Base-by-base conservation (phyloP, 495 filamentous ascomycete species). In the Aspergillus incahuasiensis region DNA sequence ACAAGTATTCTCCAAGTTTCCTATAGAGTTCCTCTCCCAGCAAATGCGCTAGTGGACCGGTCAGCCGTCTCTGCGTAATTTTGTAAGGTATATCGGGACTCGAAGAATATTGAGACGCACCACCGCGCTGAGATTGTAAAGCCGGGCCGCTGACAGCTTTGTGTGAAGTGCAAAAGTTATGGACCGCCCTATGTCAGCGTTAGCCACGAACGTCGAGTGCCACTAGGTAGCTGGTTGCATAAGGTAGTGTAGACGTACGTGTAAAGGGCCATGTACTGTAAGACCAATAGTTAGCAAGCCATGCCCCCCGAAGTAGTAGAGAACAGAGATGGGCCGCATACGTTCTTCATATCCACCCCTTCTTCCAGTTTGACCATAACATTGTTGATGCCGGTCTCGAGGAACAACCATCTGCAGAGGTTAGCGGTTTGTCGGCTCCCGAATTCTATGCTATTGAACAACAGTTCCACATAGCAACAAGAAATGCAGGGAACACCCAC, bases 161-260 rank as follows among this genome's bases (percentile, higher is more conserved):
- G 67, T 96, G 95, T 25, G 95, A 96, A 52, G 95, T 97, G 73
- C 94, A 99, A 68, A 99, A 99, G 76, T 99, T 96, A 70, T 99
- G 95, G 24, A 99, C 92, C 52, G 92, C 91, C 22, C 89, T 94
- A 60, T 52, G 16, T 16, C n/a, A 38, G 57, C 20, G 66, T 68
- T 35, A 67, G 63, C 55, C n/a, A 48, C 42, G 60, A 57, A 52
- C n/a, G 59, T 56, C 21, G 21, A 55, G 12, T 11, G 48, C 13
- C n/a, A 19, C 21, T 38, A 25, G 39, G 18, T 16, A 32, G 51
- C 1, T 16, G 20, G 51, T 1, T 5, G 4, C n/a, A 18, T 48
- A 8, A 16, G 19, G 30, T n/a, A n/a, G n/a, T n/a, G 21, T 30
- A 21, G 24, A 35, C 87, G 56, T 68, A 91, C 89, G 94, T 96